Base-by-base conservation (phyloP, 441 rosid genomes). In the Euphorbia celastroides region DNA sequence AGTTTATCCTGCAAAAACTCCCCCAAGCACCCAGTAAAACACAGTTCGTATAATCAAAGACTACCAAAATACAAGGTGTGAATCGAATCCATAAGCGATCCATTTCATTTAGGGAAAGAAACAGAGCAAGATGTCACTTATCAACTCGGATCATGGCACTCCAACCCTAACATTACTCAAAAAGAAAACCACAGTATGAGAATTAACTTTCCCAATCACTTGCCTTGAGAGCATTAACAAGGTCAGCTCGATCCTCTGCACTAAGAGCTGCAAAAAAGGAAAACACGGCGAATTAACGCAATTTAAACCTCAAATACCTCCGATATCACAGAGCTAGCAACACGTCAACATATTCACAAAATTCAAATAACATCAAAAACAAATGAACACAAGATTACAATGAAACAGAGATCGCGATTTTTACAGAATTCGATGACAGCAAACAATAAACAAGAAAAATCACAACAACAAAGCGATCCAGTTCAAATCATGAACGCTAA, bases 181-280 rank as follows among this genome's bases (percentile, higher is more conserved):
- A 16, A 48, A 48, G 19, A 48, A n/a, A 25, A 25, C 30, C 17
- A 62, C 6, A 62, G 42, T 23, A 62, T 42, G 22, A 42, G 36
- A 14, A 62, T 19, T 26, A 42, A 16, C 44, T 56, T 0, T 26
- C 42, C 28, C 7, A 57, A 42, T 19, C 19, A 42, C 70, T 67
- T 67, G 44, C 95, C 88, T 81, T 88, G 58, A 86, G 88, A 68
- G 82, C 90, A 62, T 76, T 87, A 42, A 85, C 94, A 57, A 88
- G 89, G 30, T 80, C 94, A 14, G 91, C 94, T 12, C 91, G 90
- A 77, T 75, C 88, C 79, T 73, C 88, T 12, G 80, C 87, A 73
- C 81, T 84, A 64, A 93, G 90, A 72, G 88, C 98, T 93, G 60
- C n/a, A 57, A 54, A 62, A 6, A 50, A 63, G 55, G 27, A 32